phyloP scores from a whole-genome alignment of 177 flowering plant genomes.

The Telopea speciosissima region DNA sequence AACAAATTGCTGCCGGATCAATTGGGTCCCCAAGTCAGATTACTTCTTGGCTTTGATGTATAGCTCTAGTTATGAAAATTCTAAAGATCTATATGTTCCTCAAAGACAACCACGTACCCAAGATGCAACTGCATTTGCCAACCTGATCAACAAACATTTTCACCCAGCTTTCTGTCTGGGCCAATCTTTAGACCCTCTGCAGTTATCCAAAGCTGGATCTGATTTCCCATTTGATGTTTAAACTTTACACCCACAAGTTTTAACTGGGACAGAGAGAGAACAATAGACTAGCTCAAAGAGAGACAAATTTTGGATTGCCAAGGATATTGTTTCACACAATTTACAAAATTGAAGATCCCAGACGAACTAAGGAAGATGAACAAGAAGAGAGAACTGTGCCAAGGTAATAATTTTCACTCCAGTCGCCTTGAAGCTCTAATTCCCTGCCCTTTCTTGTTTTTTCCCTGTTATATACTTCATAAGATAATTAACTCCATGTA shows the following conservation, averaged over 20 bases:
- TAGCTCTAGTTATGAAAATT: no score
- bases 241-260: no score
- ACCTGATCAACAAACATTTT: no score
- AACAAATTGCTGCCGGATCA: no score
- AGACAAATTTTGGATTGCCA: constrained; percentile 2
- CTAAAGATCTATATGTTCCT: no score
- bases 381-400: constrained; percentile 8
- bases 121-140: no score
- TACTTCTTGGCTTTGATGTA: no score
- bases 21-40: no score
- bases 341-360: constrained; percentile 16
- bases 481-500: constrained; percentile 2
- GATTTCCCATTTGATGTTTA: not conserved
- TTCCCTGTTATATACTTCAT: constrained; percentile 20
- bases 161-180: not conserved
- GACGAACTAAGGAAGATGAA: constrained; percentile 8
- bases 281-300: not conserved
- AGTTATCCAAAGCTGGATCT: not conserved
- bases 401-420: constrained; percentile 7
- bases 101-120: no score
- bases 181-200: not conserved
- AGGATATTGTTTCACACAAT: constrained; percentile 10
- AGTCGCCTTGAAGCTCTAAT: constrained; percentile 19
- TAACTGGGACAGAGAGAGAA: not conserved
- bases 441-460: constrained; percentile 5